Evolutionary conservation across 176 grass and related monocot genomes (phyloP), one percentile per base, ranked within the genome.

Genomic region (Aegilops bicornis): DNA sequence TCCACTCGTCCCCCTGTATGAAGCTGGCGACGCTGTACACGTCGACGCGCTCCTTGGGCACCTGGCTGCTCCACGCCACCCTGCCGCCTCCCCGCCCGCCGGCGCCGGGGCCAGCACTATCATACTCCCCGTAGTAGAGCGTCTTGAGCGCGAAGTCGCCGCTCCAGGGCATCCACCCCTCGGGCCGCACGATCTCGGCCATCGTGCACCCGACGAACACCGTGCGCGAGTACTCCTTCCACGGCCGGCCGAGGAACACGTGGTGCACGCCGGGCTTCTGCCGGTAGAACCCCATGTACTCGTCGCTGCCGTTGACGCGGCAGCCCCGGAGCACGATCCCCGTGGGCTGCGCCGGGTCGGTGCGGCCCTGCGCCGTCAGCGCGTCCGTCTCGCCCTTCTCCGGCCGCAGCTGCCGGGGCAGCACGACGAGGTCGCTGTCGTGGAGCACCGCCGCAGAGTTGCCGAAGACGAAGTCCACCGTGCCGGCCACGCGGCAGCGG

Each of bases 381-480:
- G 92, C 89, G 90, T 94, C 90, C 77, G 64, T 81, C 90, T 99
- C 94, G 27, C 97, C 97, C 35, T 90, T 86, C 36, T 92, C 87
- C 1, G 97, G 94, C 0, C 79, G 86, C 6, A 99, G 85, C 88
- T 94, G 97, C 23, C 90, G 92, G 1, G 97, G 94, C 40, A 99
- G 52, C 16, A 96, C 70, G 10, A 90, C 7, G 23, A 99, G 69
- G 11, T 40, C 14, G 47, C 76, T 91, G 88, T 83, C 82, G 78
- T 85, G 82, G 74, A 99, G 93, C n/a, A 99, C 63, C 4, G 97
- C 4, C 0, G 94, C 97, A 0, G 97, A 92, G 87, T 96, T 96
- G 86, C 97, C 97, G 83, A 99, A 99, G 77, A 99, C 83, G 94
- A 99, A 99, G 84, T 99, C 97, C 16, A 96, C 94, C 3, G 97